Evolutionary conservation across 208 protist genomes (phyloP), one percentile per base, ranked within the genome.

Genomic region (Herpetomonas muscarum): DNA sequence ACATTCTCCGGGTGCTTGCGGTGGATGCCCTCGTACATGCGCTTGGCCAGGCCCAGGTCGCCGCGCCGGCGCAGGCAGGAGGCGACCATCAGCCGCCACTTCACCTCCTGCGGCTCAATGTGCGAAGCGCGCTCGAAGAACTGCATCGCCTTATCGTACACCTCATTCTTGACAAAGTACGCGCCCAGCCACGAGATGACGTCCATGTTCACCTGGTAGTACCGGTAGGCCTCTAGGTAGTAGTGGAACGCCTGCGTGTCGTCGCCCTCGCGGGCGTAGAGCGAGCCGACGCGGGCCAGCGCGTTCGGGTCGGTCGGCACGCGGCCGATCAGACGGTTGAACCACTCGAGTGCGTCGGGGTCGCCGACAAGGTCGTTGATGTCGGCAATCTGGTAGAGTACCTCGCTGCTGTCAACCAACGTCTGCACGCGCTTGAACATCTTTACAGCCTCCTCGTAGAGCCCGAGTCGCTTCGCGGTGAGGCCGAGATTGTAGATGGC

Each of bases 401-500:
- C 96, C 74, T 99, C 96, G 63, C 89, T 81, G 62, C 79, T 90
- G 64, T 98, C 94, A 3, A 96, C 91, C 31, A 98, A 65, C 7
- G 67, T 67, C 65, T 98, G 81, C 46, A 98, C 85, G 25, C 97
- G 97, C 63, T 95, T 89, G 64, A 99, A 99, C 61, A 88, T 92
- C 31, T 83, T 80, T 7, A 98, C 67, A 21, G 96, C 76, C 61
- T 97, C 92, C 63, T 98, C 90, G 58, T 96, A 94, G 25, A 95
- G 66, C 36, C 80, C 83, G 25, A 97, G 76, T 47, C 79, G 72
- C 67, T 98, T 98, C 7, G 85, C 85, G 13, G 91, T 81, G 34
- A 98, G 66, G 21, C 95, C 97, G 21, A 98, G 73, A 65, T 99
- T 99, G 83, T 97, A 99, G 42, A 98, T 88, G 13, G 97, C 97